These are phyloP conservation scores for Saccharomyces cerevisiae DNA, from an alignment of 805 yeast genomes.

Conservation along the genomic window DNA sequence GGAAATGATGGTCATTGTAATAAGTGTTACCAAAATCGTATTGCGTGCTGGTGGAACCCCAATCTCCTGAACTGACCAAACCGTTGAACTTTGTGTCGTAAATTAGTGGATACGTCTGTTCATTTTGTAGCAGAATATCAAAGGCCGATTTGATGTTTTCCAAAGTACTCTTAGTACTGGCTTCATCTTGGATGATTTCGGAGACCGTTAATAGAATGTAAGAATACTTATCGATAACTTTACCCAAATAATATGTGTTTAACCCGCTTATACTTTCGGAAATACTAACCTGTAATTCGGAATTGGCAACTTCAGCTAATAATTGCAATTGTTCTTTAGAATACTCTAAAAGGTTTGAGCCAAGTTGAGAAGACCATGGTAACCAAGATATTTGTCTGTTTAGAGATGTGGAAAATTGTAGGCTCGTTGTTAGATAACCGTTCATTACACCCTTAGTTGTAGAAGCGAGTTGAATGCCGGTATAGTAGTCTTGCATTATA, in stretches of 20 bases:
- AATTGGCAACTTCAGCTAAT: constrained; percentile 39
- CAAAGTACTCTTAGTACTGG: constrained; percentile 32
- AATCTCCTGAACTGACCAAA: constrained; percentile 40
- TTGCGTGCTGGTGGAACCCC: constrained; percentile 37
- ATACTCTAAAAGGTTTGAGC: constrained; percentile 30
- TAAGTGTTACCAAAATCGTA: constrained; percentile 65
- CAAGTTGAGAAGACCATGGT: constrained; percentile 36
- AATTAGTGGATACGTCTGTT: constrained; percentile 42
- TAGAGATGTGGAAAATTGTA: constrained; percentile 35
- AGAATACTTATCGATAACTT: constrained; percentile 48
- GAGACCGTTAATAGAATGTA: constrained; percentile 44
- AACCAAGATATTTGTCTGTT: constrained; percentile 36
- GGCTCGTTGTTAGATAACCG: constrained; percentile 36
- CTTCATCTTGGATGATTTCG: constrained; percentile 40
- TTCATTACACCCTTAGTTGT: constrained; percentile 42
- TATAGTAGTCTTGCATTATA: constrained; percentile 15
- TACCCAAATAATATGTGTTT: constrained; percentile 47
- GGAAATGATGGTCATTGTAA: constrained; percentile 84
- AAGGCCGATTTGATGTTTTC: constrained; percentile 38
- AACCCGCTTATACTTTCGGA: constrained; percentile 31
- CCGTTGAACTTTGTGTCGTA: constrained; percentile 52
- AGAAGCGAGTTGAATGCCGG: constrained; percentile 34
- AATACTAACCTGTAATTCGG: constrained; percentile 42
- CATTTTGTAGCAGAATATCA: constrained; percentile 32
- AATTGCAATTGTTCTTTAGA: constrained; percentile 37